phyloP scores from a whole-genome alignment of 148 eudicot genomes.

The Rhododendron williamsianum region DNA sequence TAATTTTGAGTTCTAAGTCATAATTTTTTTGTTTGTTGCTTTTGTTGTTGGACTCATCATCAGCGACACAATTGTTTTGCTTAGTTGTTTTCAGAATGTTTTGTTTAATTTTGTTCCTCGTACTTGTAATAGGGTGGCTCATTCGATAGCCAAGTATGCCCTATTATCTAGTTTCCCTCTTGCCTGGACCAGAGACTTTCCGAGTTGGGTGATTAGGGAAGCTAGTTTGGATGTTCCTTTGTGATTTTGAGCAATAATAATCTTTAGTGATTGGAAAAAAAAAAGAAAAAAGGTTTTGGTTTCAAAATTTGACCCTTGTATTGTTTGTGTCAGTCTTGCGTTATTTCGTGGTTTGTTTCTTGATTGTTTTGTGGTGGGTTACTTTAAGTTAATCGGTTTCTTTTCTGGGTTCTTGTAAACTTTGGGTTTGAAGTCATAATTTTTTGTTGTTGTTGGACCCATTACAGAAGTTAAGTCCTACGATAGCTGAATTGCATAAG shows the following conservation, averaged over 20 bases:
- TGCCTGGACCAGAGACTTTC: too few relatives aligned
- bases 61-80: too few relatives aligned
- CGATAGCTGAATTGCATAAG: neutral
- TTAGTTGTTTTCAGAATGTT: too few relatives aligned
- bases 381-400: neutral
- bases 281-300: neutral
- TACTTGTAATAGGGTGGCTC: too few relatives aligned
- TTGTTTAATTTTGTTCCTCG: too few relatives aligned
- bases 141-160: too few relatives aligned
- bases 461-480: neutral
- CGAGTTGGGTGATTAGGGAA: too few relatives aligned
- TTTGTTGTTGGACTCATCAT: neutral
- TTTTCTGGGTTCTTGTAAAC: neutral
- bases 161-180: too few relatives aligned
- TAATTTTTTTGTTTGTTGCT: neutral
- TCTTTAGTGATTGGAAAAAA: too few relatives aligned
- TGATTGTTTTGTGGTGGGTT: neutral
- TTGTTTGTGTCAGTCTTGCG: neutral
- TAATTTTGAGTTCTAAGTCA: conserved; percentile 4
- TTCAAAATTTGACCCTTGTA: neutral
- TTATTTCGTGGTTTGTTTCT: neutral
- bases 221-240: too few relatives aligned
- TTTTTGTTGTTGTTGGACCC: neutral
- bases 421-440: neutral
- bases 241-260: too few relatives aligned